Evolutionary conservation across 1,284 basidiomycete species (phyloP), one percentile per base, ranked within the genome.

Genomic region (Malassezia sp.): DNA sequence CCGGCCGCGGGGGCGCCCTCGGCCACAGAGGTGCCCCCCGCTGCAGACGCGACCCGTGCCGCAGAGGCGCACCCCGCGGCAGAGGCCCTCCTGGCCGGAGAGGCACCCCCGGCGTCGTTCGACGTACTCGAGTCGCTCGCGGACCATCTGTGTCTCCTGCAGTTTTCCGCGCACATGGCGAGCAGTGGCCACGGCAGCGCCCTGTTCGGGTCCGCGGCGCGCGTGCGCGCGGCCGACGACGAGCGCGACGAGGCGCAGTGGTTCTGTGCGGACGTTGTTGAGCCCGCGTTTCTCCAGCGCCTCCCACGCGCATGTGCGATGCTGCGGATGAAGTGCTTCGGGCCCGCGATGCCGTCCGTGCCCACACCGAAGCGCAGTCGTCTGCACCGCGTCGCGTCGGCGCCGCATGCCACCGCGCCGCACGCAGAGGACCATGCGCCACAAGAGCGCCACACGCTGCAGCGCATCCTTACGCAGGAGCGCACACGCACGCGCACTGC

Each of bases 211-310:
- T 50, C 48, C 2, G 38, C 27, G 5, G 14, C 42, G 1, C 48
- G 42, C 9, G 9, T 20, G 2, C 26, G 15, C 4, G 4, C 8
- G 10, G 9, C 15, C 4, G 11, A 59, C 5, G 64, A 67, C 34
- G 58, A 58, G 29, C 47, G 58, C 40, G 64, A 67, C 44, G 64
- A 65, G 38, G 54, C 61, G 14, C 64, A 67, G 44, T 64, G 61
- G 60, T 50, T 67, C 2, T 65, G 60, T 38, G 56, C 53, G 4
- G 45, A 47, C 21, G 53, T 67, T 4, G 47, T 66, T 22, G 64
- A 65, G 47, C 54, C 61, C 10, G 45, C 42, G 8, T 67, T 62
- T 30, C 36, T 45, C 14, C 14, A 42, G n/a, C 32, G 31, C 9
- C 38, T 63, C 27, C 59, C 62, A 2, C 37, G 54, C 15, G 56